Base-by-base conservation (phyloP, 495 filamentous ascomycete genomes). In the Collariella sp. region DNA sequence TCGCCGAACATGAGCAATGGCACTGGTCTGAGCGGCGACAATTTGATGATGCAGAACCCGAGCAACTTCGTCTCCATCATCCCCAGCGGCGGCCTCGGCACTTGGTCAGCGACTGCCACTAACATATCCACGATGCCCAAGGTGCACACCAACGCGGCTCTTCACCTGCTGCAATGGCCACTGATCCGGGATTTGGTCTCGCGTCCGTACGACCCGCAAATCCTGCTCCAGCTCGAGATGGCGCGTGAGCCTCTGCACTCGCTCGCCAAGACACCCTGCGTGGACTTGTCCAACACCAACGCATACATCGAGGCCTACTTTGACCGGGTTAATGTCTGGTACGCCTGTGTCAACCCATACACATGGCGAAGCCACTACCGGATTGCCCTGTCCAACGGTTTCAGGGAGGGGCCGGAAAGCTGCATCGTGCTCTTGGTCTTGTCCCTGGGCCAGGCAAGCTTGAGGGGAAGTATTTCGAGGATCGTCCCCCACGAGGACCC, bases 61-160 rank as follows among this genome's bases (percentile, higher is more conserved):
- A 68, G 61, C 26, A 66, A 67, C 44, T 79, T 78, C 49, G 74
- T 81, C 6, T 79, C 81, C 9, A 76, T 81, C 61, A 81, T 82
- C 56, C 77, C 82, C 12, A 78, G 76, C 49, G 79, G 81, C 44
- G 87, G 87, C 18, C 69, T 89, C 49, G 84, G 83, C 2, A 88
- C 85, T 2, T 90, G 85, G 85, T 80, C 78, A 9, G 82, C 76
- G 35, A 71, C 73, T 1, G 64, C 67, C 31, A 75, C 75, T 24
- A 82, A 81, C 48, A 88, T 90, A 53, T 88, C 85, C 3, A 88
- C 85, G 31, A 89, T 91, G 85, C 87, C 87, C 35, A 89, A 88
- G 63, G 72, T 83, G 22, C 87, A 91, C 67, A 88, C 86, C 0
- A 90, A 87, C 47, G 84, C 86, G 23, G 84, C 87, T 1, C 66